A percentile compares a stretch with the other conserved stretches of the same genome.
These are phyloP conservation scores for Microglena sp. DNA, from an alignment of 139 green algal genomes.

Conservation along the genomic window DNA sequence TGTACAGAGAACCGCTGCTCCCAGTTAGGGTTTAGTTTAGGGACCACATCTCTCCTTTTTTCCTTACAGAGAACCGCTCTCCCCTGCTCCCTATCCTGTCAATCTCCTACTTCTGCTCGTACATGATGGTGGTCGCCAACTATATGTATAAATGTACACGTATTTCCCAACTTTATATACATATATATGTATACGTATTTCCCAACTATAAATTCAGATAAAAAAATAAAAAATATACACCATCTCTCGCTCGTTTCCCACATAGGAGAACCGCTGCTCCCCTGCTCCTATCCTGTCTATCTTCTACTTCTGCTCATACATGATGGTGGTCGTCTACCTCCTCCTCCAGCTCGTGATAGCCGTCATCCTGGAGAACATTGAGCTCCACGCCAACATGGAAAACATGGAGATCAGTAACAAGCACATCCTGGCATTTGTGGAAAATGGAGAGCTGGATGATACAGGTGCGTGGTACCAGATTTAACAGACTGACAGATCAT, in stretches of 20 bases:
- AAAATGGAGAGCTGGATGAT: too few relatives aligned
- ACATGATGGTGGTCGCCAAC: too few relatives aligned
- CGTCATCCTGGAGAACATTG: conserved; percentile 58
- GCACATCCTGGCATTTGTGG: neutral
- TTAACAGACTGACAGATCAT: too few relatives aligned
- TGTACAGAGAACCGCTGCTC: too few relatives aligned
- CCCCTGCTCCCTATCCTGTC: conserved; percentile 18
- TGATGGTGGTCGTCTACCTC: conserved; percentile 17
- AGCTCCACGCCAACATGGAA: conserved; percentile 6
- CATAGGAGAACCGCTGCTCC: conserved; percentile 21
- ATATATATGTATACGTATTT: too few relatives aligned
- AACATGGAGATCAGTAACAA: neutral
- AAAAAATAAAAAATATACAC: neutral
- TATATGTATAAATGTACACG: too few relatives aligned
- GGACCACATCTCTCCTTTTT: too few relatives aligned
- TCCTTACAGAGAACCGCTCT: too few relatives aligned
- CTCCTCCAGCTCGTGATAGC: conserved; percentile 52
- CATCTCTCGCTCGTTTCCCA: conserved; percentile 21
- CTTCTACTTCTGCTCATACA: conserved; percentile 24
- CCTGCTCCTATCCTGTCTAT: conserved; percentile 7
- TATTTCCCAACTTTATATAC: too few relatives aligned
- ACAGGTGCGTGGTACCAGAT: too few relatives aligned
- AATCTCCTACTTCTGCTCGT: conserved; percentile 62
- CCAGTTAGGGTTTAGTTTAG: too few relatives aligned
- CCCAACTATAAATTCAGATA: too few relatives aligned